These are phyloP conservation scores for Xylariaceae sp. DNA, from an alignment of 2,329 filamentous ascomycete species.

Conservation along the genomic window DNA sequence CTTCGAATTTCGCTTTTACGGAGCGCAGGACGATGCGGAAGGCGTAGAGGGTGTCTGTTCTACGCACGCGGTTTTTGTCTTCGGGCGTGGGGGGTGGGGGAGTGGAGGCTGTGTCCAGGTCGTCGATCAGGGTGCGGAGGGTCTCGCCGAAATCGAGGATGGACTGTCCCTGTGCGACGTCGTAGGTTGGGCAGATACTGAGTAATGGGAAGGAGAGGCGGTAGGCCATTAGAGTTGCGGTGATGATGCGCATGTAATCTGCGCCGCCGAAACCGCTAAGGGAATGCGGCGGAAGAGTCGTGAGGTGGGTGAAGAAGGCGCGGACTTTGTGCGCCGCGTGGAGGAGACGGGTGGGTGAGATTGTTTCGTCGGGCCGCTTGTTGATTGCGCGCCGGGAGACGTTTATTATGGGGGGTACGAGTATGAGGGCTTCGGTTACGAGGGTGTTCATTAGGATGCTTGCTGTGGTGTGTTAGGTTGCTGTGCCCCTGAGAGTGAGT, in stretches of 20 bases:
- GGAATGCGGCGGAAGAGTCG: conserved; percentile 20
- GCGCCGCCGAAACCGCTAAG: conserved; percentile 37
- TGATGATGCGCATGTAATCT: conserved; percentile 43
- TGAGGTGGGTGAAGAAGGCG: conserved; percentile 33
- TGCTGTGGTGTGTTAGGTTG: conserved; percentile 21
- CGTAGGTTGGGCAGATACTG: conserved; percentile 36
- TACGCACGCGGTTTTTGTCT: conserved; percentile 1
- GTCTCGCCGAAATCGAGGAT: conserved; percentile 35
- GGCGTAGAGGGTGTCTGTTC: conserved; percentile 41
- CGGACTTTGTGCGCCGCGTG: conserved; percentile 25
- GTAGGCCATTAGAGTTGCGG: conserved; percentile 39
- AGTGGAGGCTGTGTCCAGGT: background rate
- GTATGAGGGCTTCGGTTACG: conserved; percentile 38
- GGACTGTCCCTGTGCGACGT: conserved; percentile 33
- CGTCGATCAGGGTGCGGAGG: conserved; percentile 1
- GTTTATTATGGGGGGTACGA: conserved; percentile 36
- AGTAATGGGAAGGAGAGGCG: conserved; percentile 43
- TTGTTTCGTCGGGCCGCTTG: conserved; percentile 15
- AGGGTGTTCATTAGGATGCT: conserved; percentile 33
- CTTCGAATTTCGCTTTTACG: conserved; percentile 43
- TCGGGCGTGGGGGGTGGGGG: no score
- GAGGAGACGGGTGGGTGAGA: conserved; percentile 22
- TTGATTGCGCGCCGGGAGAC: background rate
- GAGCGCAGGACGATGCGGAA: conserved; percentile 43
- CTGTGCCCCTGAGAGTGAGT: background rate